Evolutionary conservation across 108 stramenopile species (phyloP), one percentile per base, ranked within the genome.

Genomic region (Pinguiococcus pyrenoidosus): DNA sequence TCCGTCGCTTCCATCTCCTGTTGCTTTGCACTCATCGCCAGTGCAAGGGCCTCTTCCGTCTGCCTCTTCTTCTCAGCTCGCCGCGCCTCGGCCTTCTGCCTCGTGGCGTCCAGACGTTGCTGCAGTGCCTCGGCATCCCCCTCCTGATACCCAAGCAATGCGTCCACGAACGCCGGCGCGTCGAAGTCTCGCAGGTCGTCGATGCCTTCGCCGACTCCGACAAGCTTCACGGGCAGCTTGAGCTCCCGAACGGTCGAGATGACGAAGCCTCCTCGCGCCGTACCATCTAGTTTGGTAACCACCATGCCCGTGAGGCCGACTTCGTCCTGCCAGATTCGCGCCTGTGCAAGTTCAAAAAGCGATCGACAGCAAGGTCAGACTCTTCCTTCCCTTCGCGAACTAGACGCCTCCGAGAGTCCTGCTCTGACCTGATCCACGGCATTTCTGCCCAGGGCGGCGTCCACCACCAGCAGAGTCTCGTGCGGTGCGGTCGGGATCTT

Each of bases 401-500:
- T n/a, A n/a, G n/a, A n/a, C n/a, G n/a, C n/a, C n/a, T n/a, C n/a
- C n/a, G n/a, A n/a, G n/a, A n/a, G n/a, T n/a, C n/a, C n/a, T n/a
- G n/a, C n/a, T n/a, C n/a, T n/a, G n/a, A 87, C 87, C 21, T 83
- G 84, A 52, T 89, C 91, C 54, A 92, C 66, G 3, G 86, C 91
- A 76, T 88, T 89, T 9, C 87, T 73, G 2, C 91, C 91, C 46
- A 89, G 85, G 6, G 86, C 82, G 5, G 86, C 91, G 69, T 89
- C 91, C 28, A 92, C 67, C 13, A 92, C 91, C 29, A 92, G 68
- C 10, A 92, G 68, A 2, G 83, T 82, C 54, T 92, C 90, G 60
- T 92, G 87, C 16, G 90, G 90, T 10, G 62, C 66, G 4, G 40
- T 50, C 13, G 62, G 64, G 3, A 26, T 79, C 77, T 30, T 64